Evolutionary conservation across 805 yeast species (phyloP).

Genomic region (Kuraishia piskuri): DNA sequence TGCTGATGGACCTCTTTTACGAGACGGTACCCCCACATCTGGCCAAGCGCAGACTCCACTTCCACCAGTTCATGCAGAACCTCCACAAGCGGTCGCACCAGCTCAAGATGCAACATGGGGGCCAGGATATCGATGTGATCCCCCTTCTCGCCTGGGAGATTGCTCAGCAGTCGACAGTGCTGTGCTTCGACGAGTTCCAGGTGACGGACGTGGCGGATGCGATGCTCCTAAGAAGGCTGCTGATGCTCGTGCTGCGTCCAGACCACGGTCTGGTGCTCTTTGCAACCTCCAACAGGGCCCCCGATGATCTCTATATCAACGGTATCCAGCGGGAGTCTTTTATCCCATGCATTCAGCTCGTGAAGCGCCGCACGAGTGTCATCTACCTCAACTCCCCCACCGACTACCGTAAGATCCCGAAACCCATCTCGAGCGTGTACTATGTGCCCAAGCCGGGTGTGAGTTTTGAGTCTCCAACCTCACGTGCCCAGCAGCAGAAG

Average conservation of each 20-base stretch:
- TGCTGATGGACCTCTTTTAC: conserved; percentile 95
- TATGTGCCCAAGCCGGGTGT: conserved; percentile 63
- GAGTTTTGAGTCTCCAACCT: conserved; percentile 39
- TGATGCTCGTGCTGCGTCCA: conserved; percentile 57
- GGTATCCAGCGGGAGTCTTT: conserved; percentile 92
- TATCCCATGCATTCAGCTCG: conserved; percentile 80
- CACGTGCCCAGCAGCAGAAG: conserved; percentile 38
- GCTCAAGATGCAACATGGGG: conserved; percentile 56
- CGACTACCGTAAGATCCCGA: conserved; percentile 84
- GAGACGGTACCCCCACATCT: conserved; percentile 71
- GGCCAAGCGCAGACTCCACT: conserved; percentile 77
- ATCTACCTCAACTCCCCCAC: conserved; percentile 82
- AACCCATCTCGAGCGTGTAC: conserved; percentile 76
- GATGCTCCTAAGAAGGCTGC: conserved; percentile 77
- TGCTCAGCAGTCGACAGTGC: conserved; percentile 62
- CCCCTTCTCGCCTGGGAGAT: conserved; percentile 81
- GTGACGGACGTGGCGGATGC: conserved; percentile 99
- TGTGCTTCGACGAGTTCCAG: conserved; percentile 96
- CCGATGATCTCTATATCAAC: conserved; percentile 85
- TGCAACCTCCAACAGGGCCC: conserved; percentile 93
- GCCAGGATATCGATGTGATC: conserved; percentile 70
- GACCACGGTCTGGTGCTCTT: conserved; percentile 80
- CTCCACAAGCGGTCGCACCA: conserved; percentile 83
- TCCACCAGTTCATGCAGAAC: conserved; percentile 95
- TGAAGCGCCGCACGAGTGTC: conserved; percentile 68